Base-by-base conservation (phyloP, 805 yeast genomes). In the Wickerhamomyces bovis region DNA sequence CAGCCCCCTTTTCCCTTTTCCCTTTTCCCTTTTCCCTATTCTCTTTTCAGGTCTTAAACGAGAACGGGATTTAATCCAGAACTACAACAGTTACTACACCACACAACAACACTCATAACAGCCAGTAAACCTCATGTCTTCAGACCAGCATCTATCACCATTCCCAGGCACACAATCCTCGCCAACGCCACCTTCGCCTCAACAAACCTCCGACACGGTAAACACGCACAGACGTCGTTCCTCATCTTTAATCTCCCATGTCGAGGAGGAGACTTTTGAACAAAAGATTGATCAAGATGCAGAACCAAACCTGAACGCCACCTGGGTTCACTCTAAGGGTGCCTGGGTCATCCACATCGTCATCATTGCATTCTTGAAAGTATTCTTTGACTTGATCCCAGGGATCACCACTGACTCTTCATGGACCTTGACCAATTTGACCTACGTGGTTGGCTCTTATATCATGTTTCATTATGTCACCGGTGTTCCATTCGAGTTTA, bases 401-500 rank as follows among this genome's bases (percentile, higher is more conserved):
- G 81, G 85, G n/a, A 77, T 87, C 44, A 80, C 83, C 50, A 82
- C 79, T 47, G 95, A 90, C 64, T 77, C 89, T 75, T 78, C 86
- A 49, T 92, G 99, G 99, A 88, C 98, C 2, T 67, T 94, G 54
- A 92, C 98, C 7, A 94, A 92, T 62, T 77, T 85, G 43, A 83
- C 96, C 6, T 92, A 92, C 64, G 92, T 86, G 46, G 78, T 86
- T 53, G 98, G 97, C 4, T 83, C 95, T 1, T 94, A 89, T 64
- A 80, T 92, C 51, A 94, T 92, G 98, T 94, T 92, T 64, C 99
- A 92, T 66, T 84, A 87, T 64, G 88, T 94, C 40, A 94, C 92
- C 60, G 99, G 99, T 35, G 89, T 96, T 2, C 99, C 99, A 0
- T 94, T 92, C 63, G 99, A 94, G 58, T 90, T 92, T 71, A 94